Evolutionary conservation across 2,329 filamentous ascomycete species (phyloP), one percentile per base, ranked within the genome.

Genomic region (Aspergillus phoenicis): DNA sequence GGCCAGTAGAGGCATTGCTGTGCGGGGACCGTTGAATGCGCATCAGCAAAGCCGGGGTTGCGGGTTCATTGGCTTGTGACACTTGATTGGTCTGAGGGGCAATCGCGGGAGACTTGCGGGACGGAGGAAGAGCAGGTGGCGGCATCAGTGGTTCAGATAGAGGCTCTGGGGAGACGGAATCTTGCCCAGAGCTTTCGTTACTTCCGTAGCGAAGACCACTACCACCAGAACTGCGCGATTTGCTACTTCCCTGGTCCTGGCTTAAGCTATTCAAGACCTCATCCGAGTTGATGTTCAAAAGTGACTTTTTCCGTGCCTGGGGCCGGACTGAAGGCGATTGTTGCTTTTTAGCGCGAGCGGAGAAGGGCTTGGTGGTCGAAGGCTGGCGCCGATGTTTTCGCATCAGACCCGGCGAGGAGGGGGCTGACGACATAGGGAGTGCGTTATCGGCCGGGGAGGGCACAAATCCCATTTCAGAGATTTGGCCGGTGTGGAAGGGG

Each of bases 21-120:
- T 73, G 73, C 24, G 76, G 75, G 59, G 81, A 82, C 64, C 84
- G 84, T 56, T 69, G 83, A 47, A 94, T 82, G 69, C 87, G 89
- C 90, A 97, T 97, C 61, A 97, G 78, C 6, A 93, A 96, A 8
- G 93, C 91, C 0, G 93, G 93, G 0, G 93, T 96, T 1, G 91
- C 93, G 10, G 91, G 91, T 56, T 87, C 78, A 52, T 86, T 68
- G 26, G 69, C 64, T 55, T 63, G 63, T 52, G 72, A 64, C 58
- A 38, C 39, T 52, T 73, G 66, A 20, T 67, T 53, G 28, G 61
- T 58, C 58, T 77, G 75, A 1, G 76, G 72, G 26, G 66, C 60
- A 22, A 79, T 74, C 30, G 71, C 69, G 15, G 79, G 78, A 15
- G 80, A 81, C 60, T 70, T 78, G 30, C 74, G 72, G 8, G 76